Evolutionary conservation across 768 basidiomycete species (phyloP), one percentile per base, ranked within the genome.

Genomic region (Boletus pseudo-olivaceus): DNA sequence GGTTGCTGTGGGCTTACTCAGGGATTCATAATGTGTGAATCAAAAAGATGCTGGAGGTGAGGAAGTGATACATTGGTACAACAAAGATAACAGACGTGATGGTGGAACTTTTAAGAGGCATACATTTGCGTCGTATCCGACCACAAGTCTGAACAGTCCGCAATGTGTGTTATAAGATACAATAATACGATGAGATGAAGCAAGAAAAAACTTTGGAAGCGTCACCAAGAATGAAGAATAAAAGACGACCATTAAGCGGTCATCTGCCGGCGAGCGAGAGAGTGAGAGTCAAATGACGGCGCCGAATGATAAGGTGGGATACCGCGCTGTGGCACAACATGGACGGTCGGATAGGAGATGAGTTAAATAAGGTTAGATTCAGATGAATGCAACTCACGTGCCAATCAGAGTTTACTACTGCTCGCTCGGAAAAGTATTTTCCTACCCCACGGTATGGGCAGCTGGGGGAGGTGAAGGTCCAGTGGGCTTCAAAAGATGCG

Each of bases 271-370:
- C 37, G 23, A 37, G 30, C 27, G 38, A 40, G 15, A 20, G 37
- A 56, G 45, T 49, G 54, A 49, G 49, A 51, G 12, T 11, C 6
- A 8, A 17, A 35, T 27, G 41, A 47, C 15, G 42, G 20, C n/a
- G 40, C 53, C 33, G 20, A 20, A 20, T 43, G 53, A 53, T 48
- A 61, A 43, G 26, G 49, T 59, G 59, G 49, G 51, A 64, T 51
- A n/a, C 39, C 17, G 29, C 35, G 12, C 39, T n/a, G 34, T 12
- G 17, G 39, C 23, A 54, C 46, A 37, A 30, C 32, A 38, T 17
- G 8, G 20, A 46, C 20, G 15, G 35, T 33, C 35, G 20, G 43
- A 54, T 41, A 58, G 20, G 43, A 23, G 37, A 23, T 17, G 29
- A 17, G 20, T 30, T 45, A 40, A 23, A 23, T 23, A 23, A 49